Evolutionary conservation across 495 filamentous ascomycete species (phyloP).

Genomic region (Hypoxylon cercidicola): DNA sequence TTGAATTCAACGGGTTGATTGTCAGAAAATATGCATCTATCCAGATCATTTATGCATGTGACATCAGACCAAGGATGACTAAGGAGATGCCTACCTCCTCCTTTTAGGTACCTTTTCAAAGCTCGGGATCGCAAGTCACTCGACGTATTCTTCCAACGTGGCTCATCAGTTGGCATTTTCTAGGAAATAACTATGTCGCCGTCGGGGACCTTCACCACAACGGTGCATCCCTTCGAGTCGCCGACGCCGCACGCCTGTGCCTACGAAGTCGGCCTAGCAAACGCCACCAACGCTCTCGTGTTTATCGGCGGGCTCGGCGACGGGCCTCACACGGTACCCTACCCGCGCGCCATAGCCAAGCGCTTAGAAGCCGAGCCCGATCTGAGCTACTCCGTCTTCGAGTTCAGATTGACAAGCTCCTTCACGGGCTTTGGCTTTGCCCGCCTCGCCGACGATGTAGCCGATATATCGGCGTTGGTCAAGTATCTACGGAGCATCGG

Average conservation of each 20-base stretch:
- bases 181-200: conserved; percentile 30
- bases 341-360: conserved; percentile 71
- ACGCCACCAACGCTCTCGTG: conserved; percentile 72
- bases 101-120: no score
- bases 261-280: conserved; percentile 48
- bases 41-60: neutral
- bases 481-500: conserved; percentile 67
- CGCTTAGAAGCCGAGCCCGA: conserved; percentile 62
- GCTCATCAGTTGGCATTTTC: neutral
- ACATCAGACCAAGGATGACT: no score
- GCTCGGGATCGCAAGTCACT: no score
- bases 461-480: conserved; percentile 78
- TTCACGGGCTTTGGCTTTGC: conserved; percentile 79
- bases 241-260: conserved; percentile 44
- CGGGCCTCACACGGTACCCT: conserved; percentile 75
- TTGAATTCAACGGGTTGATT: neutral
- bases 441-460: conserved; percentile 73
- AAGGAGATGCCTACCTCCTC: no score
- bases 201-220: conserved; percentile 45
- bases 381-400: conserved; percentile 53
- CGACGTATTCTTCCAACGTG: no score
- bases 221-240: conserved; percentile 50
- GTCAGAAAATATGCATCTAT: neutral
- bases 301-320: conserved; percentile 89
- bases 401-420: conserved; percentile 58